Base-by-base conservation (phyloP, 2,329 filamentous ascomycete genomes). In the Plectosphaerella plurivora region DNA sequence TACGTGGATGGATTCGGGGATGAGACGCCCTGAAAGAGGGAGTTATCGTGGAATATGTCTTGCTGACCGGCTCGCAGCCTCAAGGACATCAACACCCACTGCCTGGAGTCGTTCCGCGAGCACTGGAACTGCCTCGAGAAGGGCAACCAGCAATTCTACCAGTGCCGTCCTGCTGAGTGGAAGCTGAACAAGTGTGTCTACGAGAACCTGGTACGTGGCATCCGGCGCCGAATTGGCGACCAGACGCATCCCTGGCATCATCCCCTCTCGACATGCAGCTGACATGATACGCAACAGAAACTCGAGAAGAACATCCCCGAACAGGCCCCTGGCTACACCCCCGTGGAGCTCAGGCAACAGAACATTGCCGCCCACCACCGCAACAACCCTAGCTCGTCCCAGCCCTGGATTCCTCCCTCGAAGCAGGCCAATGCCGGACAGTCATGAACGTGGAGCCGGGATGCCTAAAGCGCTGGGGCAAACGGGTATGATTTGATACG, bases 131-230 rank as follows among this genome's bases (percentile, higher is more conserved):
- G 94, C 68, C 81, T 99, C 53, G 94, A 99, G 67, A 87, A 96
- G 76, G 92, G 95, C 78, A 99, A 99, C 79, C 94, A 99, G 68
- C 90, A 96, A 74, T 77, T 97, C 55, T 99, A 91, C 88, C 91
- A 97, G 67, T 99, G 94, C 78, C 84, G 94, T 63, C 86, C 85
- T 65, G 78, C 82, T 58, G 94, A 99, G 79, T 87, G 90, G 83
- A 86, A 86, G 68, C 77, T 99, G 64, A 99, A 97, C 80, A 88
- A 87, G 75, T 99, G 94, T 73, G 92, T 97, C 47, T 97, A 89
- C 68, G 87, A 97, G 61, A 97, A 97, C 70, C 73, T 99, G 77
- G 94, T 99, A 78, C 57, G 88, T 78, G 49, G 10, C 8, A 33
- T 33, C 10, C 36, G n/a, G 25, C 35, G 28, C 28, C 9, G 28